These are phyloP conservation scores for Teunomyces stri DNA, from an alignment of 805 yeast species.

Conservation along the genomic window DNA sequence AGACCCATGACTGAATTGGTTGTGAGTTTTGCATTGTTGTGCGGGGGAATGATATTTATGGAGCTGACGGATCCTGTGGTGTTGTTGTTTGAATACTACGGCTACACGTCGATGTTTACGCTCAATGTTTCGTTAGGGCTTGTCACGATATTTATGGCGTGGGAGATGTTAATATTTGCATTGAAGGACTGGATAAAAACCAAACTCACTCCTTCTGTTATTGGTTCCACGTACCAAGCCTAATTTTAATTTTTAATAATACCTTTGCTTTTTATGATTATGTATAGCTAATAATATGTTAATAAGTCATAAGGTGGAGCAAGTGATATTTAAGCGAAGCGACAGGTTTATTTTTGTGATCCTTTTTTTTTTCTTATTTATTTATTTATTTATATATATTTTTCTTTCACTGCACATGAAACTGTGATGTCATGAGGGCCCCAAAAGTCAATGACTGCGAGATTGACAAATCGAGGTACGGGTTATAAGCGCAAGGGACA, in stretches of 20 bases:
- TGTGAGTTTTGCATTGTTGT: conserved; percentile 71
- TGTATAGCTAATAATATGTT: not conserved
- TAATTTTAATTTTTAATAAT: not conserved
- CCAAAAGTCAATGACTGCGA: no score
- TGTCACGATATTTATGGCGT: conserved; percentile 77
- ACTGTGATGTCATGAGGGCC: not conserved
- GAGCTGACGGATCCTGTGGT: conserved; percentile 86
- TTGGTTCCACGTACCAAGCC: not conserved
- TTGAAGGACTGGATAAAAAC: conserved; percentile 50
- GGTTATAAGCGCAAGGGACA: no score
- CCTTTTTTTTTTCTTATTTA: no score
- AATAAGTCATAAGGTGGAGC: not conserved
- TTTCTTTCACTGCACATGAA: not conserved
- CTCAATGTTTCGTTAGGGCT: conserved; percentile 82
- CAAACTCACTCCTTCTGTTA: conserved; percentile 6
- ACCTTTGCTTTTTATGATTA: not conserved
- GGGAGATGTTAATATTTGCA: conserved; percentile 73
- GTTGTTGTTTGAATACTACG: conserved; percentile 76
- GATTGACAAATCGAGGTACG: no score
- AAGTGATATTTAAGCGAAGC: not conserved
- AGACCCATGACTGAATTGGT: conserved; percentile 87
- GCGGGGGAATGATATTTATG: conserved; percentile 93
- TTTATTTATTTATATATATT: no score
- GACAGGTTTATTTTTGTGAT: no score
- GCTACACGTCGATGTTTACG: conserved; percentile 85